These are phyloP conservation scores for Oropetium thomaeum DNA, from an alignment of 176 grass and related monocot species.

Conservation along the genomic window DNA sequence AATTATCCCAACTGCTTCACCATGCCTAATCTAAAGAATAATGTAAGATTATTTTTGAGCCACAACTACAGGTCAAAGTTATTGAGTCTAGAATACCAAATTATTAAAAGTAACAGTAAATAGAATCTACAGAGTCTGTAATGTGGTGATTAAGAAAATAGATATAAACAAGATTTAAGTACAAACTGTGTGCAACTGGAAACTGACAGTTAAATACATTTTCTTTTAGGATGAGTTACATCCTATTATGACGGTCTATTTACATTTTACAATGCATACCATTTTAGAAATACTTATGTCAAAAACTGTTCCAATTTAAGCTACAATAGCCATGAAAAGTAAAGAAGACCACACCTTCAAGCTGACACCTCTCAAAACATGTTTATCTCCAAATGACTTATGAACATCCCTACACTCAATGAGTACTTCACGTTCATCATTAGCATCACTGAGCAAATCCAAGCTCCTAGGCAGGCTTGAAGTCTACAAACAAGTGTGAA, in stretches of 20 bases:
- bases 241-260: neutral
- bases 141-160: neutral
- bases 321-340: neutral
- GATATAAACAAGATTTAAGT: neutral
- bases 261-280: neutral
- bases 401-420: conserved; percentile 94
- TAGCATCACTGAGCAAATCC: conserved; percentile 37
- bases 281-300: neutral
- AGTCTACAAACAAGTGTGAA: conserved; percentile 36
- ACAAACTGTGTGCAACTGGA: neutral
- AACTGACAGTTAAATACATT: neutral
- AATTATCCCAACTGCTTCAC: conserved; percentile 96
- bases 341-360: conserved; percentile 69
- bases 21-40: conserved; percentile 84
- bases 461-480: conserved; percentile 47
- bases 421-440: conserved; percentile 53
- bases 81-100: neutral
- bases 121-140: neutral
- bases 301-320: neutral
- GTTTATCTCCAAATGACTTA: conserved; percentile 89
- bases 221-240: too few relatives aligned
- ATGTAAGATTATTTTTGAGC: conserved; percentile 31
- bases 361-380: conserved; percentile 78
- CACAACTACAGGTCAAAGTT: conserved; percentile 8
- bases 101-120: neutral